Evolutionary conservation across 73 alveolate genomes (phyloP).

Genomic region (Durusdinium trenchii): DNA sequence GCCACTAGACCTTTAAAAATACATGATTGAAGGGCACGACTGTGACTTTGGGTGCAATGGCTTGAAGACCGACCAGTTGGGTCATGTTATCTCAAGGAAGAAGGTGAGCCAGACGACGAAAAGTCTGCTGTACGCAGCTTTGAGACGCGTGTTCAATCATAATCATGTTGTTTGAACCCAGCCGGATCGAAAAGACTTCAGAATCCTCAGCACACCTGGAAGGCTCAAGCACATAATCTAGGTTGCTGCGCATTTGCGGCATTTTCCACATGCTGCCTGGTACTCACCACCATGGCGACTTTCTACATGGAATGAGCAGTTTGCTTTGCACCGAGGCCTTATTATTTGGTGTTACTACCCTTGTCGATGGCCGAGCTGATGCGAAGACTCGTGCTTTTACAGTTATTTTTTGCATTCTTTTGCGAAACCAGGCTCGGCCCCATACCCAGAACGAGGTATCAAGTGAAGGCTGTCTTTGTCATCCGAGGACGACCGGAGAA

Average conservation of each 20-base stretch:
- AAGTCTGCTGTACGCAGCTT: neutral
- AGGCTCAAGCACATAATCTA: too few relatives aligned
- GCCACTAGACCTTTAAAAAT: too few relatives aligned
- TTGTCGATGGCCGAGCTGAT: slow-evolving; percentile 9
- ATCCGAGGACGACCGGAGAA: neutral
- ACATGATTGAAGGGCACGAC: too few relatives aligned
- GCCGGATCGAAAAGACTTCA: too few relatives aligned
- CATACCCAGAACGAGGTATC: too few relatives aligned
- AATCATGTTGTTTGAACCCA: too few relatives aligned
- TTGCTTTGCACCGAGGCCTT: slow-evolving; percentile 32
- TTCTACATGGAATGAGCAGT: neutral
- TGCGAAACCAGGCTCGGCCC: neutral
- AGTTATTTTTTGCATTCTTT: too few relatives aligned
- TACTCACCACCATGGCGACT: neutral
- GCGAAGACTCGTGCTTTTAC: too few relatives aligned
- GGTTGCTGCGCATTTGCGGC: neutral
- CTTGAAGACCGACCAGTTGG: too few relatives aligned
- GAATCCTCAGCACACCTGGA: too few relatives aligned
- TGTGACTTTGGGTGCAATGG: neutral
- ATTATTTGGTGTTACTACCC: slow-evolving; percentile 72
- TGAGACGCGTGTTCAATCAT: neutral
- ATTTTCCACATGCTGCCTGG: neutral
- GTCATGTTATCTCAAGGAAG: too few relatives aligned
- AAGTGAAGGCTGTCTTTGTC: neutral
- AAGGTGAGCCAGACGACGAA: too few relatives aligned